Conservation (phyloP, 1,284 basidiomycete species). For the Heterobasidion occidentale region DNA sequence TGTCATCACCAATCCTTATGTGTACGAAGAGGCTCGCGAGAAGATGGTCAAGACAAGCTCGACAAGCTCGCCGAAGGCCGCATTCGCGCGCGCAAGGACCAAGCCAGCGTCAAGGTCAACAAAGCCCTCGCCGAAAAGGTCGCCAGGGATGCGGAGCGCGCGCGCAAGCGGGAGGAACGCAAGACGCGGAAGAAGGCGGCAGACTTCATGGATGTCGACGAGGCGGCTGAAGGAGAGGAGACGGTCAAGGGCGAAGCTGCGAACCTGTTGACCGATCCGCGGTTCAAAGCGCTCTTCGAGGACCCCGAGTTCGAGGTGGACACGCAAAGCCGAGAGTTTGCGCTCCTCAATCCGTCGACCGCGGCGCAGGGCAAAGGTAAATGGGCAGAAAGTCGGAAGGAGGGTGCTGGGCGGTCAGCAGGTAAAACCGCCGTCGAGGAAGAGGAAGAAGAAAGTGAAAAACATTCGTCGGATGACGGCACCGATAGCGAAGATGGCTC, state of each 20-base stretch:
- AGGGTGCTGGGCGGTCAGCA: slow-evolving; percentile 13
- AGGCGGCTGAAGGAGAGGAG: slow-evolving; percentile 27
- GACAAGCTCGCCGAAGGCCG: slow-evolving; percentile 90
- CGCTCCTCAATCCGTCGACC: slow-evolving; percentile 84
- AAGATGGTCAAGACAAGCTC: slow-evolving; percentile 81
- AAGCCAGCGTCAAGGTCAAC: slow-evolving; percentile 76
- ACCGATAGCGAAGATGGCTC: slow-evolving; percentile 21
- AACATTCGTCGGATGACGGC: slow-evolving; percentile 59
- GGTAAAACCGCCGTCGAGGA: slow-evolving; percentile 79
- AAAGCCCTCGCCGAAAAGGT: slow-evolving; percentile 87
- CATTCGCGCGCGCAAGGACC: slow-evolving; percentile 75
- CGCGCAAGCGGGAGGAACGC: slow-evolving; percentile 53
- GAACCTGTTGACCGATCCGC: slow-evolving; percentile 76
- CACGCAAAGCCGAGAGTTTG: slow-evolving; percentile 80
- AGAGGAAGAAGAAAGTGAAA: slow-evolving; percentile 85
- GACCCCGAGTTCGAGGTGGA: slow-evolving; percentile 95
- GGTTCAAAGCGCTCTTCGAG: slow-evolving; percentile 89
- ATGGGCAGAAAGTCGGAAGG: slow-evolving; percentile 19
- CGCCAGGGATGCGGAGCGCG: slow-evolving; percentile 65
- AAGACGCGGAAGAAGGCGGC: slow-evolving; percentile 40
- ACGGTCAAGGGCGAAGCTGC: slow-evolving; percentile 23
- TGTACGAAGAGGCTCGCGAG: slow-evolving; percentile 91
- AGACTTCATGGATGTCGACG: slow-evolving; percentile 33
- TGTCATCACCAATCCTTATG: slow-evolving; percentile 93
- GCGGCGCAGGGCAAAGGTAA: slow-evolving; percentile 41